Base-by-base conservation (phyloP, 306 rosid species). In the Dryas drummondii region DNA sequence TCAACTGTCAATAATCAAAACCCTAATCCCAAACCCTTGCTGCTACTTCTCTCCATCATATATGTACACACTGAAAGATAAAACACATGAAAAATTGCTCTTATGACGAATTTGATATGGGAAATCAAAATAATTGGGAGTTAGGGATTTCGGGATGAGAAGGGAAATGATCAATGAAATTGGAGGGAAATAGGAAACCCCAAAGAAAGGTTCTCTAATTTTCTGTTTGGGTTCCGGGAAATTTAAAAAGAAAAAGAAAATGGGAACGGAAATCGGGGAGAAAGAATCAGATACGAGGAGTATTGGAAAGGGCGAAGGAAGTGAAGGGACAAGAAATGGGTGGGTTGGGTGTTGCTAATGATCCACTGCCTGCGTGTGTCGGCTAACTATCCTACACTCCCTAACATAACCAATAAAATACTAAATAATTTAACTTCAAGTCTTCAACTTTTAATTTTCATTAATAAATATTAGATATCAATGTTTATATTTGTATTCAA, bases 221-320 rank as follows among this genome's bases (percentile, higher is more conserved):
- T 68, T 22, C 37, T 5, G 57, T 41, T 68, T 55, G 81, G 52
- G 47, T 58, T 49, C 47, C 51, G 42, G 72, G 59, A 40, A 61
- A 59, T 9, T 68, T 27, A 3, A 49, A 68, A 52, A 52, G 17
- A 59, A 40, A 32, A 32, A 1, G 69, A 51, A 53, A 60, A 49
- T 32, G 69, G 17, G 27, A 47, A 47, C 49, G 4, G 6, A 64
- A 71, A 55, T n/a, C 19, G 46, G 73, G 48, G 74, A 9, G 68
- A 52, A 41, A 73, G 83, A 73, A 84, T 78, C 63, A 19, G 93
- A 88, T 86, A 53, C 93, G 66, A 86, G 56, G 67, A 91, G 93
- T 85, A 56, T 41, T 64, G 82, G 51, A 41, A 57, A 70, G 72
- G 74, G 80, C 26, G 66, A 65, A 42, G 66, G 40, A 12, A 48